Evolutionary conservation across 805 yeast genomes (phyloP).

Genomic region (Candida mattraensis): DNA sequence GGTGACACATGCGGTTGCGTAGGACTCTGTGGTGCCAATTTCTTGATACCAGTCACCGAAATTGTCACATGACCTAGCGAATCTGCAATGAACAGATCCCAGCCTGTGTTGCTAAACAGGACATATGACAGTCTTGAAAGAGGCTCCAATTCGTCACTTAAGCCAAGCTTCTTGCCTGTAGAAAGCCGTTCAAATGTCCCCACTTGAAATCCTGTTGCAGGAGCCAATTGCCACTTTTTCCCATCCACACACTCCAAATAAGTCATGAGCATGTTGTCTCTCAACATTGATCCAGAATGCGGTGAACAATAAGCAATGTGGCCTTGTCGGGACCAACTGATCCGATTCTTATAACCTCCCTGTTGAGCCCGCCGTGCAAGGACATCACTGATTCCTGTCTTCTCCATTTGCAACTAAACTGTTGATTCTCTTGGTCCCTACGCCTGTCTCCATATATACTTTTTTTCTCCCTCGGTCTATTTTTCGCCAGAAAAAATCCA

Average conservation of each 20-base stretch:
- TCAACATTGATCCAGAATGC: conserved; percentile 20
- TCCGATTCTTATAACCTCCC: conserved; percentile 12
- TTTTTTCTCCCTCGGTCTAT: too few relatives aligned
- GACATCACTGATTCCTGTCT: conserved; percentile 22
- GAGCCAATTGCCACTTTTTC: conserved; percentile 71
- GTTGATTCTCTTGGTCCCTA: neutral
- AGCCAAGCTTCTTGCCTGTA: conserved; percentile 21
- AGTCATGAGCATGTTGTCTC: conserved; percentile 52
- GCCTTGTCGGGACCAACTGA: conserved; percentile 85
- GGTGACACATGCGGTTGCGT: too few relatives aligned
- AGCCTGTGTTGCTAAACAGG: conserved; percentile 76
- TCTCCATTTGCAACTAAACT: too few relatives aligned
- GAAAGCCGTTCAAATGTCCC: conserved; percentile 16
- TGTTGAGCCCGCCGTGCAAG: conserved; percentile 24
- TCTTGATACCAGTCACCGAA: conserved; percentile 48
- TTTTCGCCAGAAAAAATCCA: too few relatives aligned
- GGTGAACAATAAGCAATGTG: conserved; percentile 66
- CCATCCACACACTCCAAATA: conserved; percentile 77
- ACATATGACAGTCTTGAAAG: conserved; percentile 39
- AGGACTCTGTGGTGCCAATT: conserved; percentile 26
- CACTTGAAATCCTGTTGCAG: conserved; percentile 41
- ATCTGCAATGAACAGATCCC: conserved; percentile 81
- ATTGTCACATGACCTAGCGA: conserved; percentile 64
- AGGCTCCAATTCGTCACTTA: conserved; percentile 10
- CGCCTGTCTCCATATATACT: too few relatives aligned